Evolutionary conservation across 306 rosid genomes (phyloP).

Genomic region (Pachyrhizus erosus): DNA sequence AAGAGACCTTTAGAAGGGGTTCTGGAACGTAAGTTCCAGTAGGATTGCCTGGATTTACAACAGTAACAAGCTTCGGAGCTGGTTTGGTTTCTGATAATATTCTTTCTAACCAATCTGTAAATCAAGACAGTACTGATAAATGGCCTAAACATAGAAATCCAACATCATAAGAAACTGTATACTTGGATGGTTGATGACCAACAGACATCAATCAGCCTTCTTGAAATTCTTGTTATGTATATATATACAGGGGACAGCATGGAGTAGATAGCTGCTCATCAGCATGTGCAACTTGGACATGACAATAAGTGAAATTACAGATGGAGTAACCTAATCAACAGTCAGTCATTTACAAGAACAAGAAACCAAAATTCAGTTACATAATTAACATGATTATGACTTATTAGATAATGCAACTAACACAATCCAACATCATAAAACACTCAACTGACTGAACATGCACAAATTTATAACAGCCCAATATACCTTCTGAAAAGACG

Average conservation of each 20-base stretch:
- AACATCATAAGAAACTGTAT: conserved; percentile 20
- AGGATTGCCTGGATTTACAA: conserved; percentile 98
- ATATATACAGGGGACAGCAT: not conserved
- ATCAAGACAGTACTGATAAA: conserved; percentile 38
- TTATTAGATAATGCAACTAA: conserved; percentile 2
- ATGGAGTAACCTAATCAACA: conserved; percentile 1
- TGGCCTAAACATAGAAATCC: conserved; percentile 12
- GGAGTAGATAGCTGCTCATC: not conserved
- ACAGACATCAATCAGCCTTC: conserved; percentile 20
- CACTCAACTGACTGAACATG: not conserved
- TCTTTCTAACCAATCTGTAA: conserved; percentile 90
- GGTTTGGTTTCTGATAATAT: conserved; percentile 74
- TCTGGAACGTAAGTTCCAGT: conserved; percentile 91
- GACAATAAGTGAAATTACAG: not conserved
- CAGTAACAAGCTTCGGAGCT: conserved; percentile 88
- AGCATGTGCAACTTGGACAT: not conserved
- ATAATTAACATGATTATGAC: not conserved
- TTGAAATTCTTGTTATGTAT: not conserved
- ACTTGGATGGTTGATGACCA: not conserved
- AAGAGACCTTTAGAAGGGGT: conserved; percentile 83
- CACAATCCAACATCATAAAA: not conserved
- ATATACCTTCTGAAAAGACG: conserved; percentile 15
- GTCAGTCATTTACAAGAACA: not conserved
- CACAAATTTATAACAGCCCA: not conserved
- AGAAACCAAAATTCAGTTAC: conserved; percentile 13